These are phyloP conservation scores for Pecoramyces ruminantium DNA, from an alignment of 192 early-diverging fungal genomes.

Conservation along the genomic window DNA sequence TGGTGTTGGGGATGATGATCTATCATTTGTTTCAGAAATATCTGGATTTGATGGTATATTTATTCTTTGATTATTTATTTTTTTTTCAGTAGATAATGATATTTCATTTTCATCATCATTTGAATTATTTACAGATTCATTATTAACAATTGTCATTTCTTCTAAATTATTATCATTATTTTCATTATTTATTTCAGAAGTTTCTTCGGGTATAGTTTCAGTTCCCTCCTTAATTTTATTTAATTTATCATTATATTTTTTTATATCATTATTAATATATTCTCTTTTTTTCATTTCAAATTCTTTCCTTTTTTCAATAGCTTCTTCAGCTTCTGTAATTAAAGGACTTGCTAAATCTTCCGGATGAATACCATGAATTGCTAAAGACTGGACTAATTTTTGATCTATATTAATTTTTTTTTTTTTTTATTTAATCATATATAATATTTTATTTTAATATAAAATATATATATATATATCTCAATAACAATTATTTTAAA, in stretches of 20 bases:
- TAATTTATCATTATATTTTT: neutral
- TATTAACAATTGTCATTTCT: neutral
- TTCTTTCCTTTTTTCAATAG: neutral
- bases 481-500: too few relatives aligned
- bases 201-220: neutral
- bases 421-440: too few relatives aligned
- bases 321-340: neutral
- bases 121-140: neutral
- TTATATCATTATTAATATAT: neutral
- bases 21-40: conserved; percentile 7
- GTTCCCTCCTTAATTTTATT: neutral
- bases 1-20: neutral
- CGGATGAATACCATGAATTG: neutral
- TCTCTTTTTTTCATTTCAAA: neutral
- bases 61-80: conserved; percentile 5
- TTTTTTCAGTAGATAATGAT: neutral
- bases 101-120: neutral
- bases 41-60: conserved; percentile 6
- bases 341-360: neutral
- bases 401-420: neutral
- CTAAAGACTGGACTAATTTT: neutral
- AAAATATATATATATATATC: too few relatives aligned
- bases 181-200: neutral
- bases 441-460: too few relatives aligned
- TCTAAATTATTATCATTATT: neutral